Evolutionary conservation across 2,329 filamentous ascomycete genomes (phyloP).

Genomic region (Escovopsis weberi): DNA sequence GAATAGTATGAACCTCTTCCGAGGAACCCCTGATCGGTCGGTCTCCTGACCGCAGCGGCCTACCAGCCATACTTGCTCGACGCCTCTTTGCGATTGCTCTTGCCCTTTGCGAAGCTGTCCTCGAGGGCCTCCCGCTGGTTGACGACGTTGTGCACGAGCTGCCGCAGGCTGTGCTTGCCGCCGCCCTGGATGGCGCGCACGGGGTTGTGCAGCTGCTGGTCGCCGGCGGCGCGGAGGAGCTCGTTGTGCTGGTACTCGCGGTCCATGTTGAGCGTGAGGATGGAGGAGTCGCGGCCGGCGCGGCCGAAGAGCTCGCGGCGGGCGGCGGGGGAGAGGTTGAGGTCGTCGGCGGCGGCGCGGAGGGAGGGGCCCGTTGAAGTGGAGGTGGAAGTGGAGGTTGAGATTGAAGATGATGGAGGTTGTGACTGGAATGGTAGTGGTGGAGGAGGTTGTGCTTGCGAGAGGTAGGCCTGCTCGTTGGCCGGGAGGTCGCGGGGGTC

Average conservation of each 20-base stretch:
- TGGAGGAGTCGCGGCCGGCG: constrained; percentile 28
- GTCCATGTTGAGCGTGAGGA: constrained; percentile 83
- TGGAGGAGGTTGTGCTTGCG: constrained; percentile 6
- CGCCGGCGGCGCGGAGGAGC: constrained; percentile 52
- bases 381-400: too few relatives aligned
- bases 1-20: background rate
- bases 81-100: constrained; percentile 66
- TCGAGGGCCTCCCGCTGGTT: constrained; percentile 78
- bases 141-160: constrained; percentile 71
- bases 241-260: constrained; percentile 79
- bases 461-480: constrained; percentile 12
- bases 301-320: constrained; percentile 79
- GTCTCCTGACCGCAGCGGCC: background rate
- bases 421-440: too few relatives aligned
- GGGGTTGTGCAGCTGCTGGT: constrained; percentile 63
- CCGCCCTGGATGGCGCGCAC: constrained; percentile 75
- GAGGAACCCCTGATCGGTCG: background rate
- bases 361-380: constrained; percentile 31
- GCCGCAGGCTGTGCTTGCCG: constrained; percentile 70
- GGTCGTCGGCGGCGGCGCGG: constrained; percentile 55
- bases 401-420: too few relatives aligned
- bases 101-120: constrained; percentile 77
- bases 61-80: constrained; percentile 75
- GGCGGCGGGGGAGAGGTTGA: constrained; percentile 65
- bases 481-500: constrained; percentile 14